phyloP scores from a whole-genome alignment of 805 yeast species.

The Metschnikowia anglica region DNA sequence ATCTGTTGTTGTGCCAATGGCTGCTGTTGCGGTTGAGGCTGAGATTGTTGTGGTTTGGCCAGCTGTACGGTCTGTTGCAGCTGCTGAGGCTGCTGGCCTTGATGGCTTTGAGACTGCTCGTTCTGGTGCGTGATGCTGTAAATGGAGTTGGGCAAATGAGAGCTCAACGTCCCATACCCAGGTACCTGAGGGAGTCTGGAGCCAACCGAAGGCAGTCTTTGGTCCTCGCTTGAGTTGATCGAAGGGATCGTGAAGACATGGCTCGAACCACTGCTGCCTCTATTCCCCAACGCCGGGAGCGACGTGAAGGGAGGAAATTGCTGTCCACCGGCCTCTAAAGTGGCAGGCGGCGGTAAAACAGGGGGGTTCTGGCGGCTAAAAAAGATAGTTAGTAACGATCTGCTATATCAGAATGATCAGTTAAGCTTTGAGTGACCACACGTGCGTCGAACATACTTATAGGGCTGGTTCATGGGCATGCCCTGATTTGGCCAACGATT shows the following conservation, averaged over 20 bases:
- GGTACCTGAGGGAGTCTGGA: constrained; percentile 19
- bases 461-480: constrained; percentile 43
- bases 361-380: constrained; percentile 59
- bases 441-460: constrained; percentile 37
- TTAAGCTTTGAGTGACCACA: not conserved
- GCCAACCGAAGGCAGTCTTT: constrained; percentile 16
- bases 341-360: constrained; percentile 59
- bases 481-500: constrained; percentile 45
- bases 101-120: constrained; percentile 20
- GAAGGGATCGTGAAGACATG: constrained; percentile 51
- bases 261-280: constrained; percentile 37
- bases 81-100: constrained; percentile 20
- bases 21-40: constrained; percentile 10
- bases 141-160: constrained; percentile 21
- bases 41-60: not conserved
- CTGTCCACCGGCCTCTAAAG: constrained; percentile 47
- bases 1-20: not conserved
- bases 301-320: constrained; percentile 51
- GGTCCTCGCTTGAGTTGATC: constrained; percentile 39
- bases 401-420: not conserved
- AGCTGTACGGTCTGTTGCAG: constrained; percentile 6
- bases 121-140: constrained; percentile 28
- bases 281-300: constrained; percentile 49
- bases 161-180: constrained; percentile 20
- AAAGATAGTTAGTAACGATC: constrained; percentile 25